Percentiles rank a stretch among this genome's conserved stretches.
Evolutionary conservation across 331 rosid species (phyloP).

Genomic region (Malus hybrid): DNA sequence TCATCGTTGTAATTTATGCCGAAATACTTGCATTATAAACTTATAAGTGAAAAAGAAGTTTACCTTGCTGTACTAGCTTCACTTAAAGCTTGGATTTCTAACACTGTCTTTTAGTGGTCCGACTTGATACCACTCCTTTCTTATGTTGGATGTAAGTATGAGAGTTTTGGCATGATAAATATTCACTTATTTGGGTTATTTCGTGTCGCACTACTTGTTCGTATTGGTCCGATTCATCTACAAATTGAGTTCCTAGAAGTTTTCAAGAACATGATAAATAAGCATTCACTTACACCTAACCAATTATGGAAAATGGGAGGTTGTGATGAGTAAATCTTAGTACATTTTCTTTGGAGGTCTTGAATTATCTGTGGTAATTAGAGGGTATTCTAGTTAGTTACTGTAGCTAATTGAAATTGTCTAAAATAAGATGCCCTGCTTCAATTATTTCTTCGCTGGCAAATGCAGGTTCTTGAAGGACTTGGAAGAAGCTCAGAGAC

Average conservation of each 20-base stretch:
- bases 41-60: neutral
- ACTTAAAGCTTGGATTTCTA: neutral
- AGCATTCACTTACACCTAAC: neutral
- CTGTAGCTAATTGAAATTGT: neutral
- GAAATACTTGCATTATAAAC: neutral
- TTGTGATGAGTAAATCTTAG: neutral
- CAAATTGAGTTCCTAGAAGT: neutral
- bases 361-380: neutral
- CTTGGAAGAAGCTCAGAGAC: slow-evolving; percentile 93
- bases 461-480: slow-evolving; percentile 78
- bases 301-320: neutral
- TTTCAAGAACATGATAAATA: neutral
- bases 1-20: neutral
- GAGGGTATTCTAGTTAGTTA: neutral
- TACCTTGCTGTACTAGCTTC: neutral
- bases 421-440: neutral
- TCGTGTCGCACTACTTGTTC: neutral
- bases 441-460: slow-evolving; percentile 3
- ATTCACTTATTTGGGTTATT: neutral
- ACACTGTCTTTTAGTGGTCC: neutral
- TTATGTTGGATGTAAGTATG: neutral
- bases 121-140: neutral
- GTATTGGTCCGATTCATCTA: neutral
- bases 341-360: neutral
- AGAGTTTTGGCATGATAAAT: neutral